These are phyloP conservation scores for Globisporangium splendens DNA, from an alignment of 352 stramenopile genomes.

Conservation along the genomic window DNA sequence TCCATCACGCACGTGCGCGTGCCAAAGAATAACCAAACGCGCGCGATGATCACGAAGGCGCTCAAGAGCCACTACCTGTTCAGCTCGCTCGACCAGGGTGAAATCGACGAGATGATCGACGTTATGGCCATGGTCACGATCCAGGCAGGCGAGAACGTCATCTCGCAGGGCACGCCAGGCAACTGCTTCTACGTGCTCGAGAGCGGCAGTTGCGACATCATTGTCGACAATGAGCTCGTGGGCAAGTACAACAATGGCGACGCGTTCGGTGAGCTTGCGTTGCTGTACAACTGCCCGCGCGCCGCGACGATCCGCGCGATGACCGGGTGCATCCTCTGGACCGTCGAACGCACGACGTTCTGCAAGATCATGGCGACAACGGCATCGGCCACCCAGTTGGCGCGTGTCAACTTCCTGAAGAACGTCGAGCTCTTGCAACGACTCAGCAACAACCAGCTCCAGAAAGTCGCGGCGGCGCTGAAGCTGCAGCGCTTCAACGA, in stretches of 20 bases:
- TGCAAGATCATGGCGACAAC: conserved; percentile 82
- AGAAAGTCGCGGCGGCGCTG: conserved; percentile 81
- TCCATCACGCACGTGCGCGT: conserved; percentile 45
- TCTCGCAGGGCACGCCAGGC: conserved; percentile 78
- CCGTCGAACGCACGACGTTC: conserved; percentile 88
- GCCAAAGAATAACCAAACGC: conserved; percentile 71
- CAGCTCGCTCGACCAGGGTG: conserved; percentile 62
- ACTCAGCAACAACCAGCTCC: conserved; percentile 79
- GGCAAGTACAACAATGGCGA: conserved; percentile 76
- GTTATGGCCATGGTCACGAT: conserved; percentile 78
- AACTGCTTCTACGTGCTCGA: conserved; percentile 94
- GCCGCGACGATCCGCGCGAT: conserved; percentile 91
- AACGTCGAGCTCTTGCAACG: conserved; percentile 93
- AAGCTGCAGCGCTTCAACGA: conserved; percentile 84
- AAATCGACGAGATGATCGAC: conserved; percentile 83
- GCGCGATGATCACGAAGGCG: conserved; percentile 72
- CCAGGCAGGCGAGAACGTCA: conserved; percentile 61
- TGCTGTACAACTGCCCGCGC: conserved; percentile 96
- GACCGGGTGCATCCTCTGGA: conserved; percentile 88
- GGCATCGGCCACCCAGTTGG: conserved; percentile 65
- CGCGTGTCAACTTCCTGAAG: conserved; percentile 89
- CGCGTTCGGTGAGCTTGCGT: conserved; percentile 95
- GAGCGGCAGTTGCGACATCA: conserved; percentile 85
- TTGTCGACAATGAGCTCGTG: conserved; percentile 75
- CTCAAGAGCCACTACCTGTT: conserved; percentile 86